Evolutionary conservation across 768 basidiomycete species (phyloP).

Genomic region (Chiua virens): DNA sequence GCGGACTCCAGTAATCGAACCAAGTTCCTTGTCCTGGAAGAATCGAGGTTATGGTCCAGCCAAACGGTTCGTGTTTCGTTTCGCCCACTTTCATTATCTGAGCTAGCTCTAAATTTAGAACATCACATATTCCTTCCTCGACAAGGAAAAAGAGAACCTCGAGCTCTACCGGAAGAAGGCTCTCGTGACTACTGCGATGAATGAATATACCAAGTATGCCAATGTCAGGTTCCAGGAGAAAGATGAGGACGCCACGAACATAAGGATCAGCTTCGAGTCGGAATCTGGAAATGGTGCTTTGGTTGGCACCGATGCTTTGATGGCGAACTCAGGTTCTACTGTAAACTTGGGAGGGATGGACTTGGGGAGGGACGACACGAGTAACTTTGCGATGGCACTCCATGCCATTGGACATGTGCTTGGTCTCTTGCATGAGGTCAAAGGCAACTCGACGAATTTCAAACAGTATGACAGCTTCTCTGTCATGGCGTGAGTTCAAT

Average conservation of each 20-base stretch:
- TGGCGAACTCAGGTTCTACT: background rate
- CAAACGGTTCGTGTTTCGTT: background rate
- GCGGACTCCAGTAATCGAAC: too few species aligned
- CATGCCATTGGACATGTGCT: conserved; percentile 1
- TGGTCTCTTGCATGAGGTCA: background rate
- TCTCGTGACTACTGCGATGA: background rate
- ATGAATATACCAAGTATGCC: background rate
- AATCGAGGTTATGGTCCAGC: conserved; percentile 1
- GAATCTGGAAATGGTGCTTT: too few species aligned
- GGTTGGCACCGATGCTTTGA: conserved; percentile 1
- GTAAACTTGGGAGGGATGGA: background rate
- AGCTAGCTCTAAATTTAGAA: background rate
- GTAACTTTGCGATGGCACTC: background rate
- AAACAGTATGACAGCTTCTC: background rate
- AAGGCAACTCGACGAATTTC: too few species aligned
- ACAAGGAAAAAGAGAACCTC: background rate
- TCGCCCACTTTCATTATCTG: background rate
- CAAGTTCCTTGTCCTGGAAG: background rate
- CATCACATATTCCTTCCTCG: background rate
- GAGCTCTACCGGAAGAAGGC: background rate
- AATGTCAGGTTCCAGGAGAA: background rate
- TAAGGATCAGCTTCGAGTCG: background rate
- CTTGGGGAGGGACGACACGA: background rate
- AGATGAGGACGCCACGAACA: background rate
- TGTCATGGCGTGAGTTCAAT: background rate